Evolutionary conservation across 192 early-diverging fungal genomes (phyloP), one percentile per base, ranked within the genome.

Genomic region (Coemansia sp.): DNA sequence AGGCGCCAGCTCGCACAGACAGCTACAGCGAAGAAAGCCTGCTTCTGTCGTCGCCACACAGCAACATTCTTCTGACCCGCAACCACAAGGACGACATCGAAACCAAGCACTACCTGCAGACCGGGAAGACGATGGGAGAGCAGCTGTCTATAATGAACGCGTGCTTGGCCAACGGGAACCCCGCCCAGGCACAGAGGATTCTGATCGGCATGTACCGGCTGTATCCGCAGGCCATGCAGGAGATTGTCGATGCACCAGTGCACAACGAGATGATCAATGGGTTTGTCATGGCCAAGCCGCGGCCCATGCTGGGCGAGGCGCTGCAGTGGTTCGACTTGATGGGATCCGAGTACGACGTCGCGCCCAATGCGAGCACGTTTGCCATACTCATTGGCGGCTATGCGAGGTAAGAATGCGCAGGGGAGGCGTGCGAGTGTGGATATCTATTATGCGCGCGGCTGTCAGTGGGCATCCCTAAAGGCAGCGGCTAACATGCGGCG

Each of bases 221-320:
- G 45, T 81, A 85, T 48, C 72, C 82, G 3, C 69, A 72, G 20
- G 87, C 88, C 37, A 87, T 89, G 86, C 51, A 70, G 26, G 66
- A 84, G 21, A 60, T 80, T 10, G 80, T 78, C 4, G 84, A 89
- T 28, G 83, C 79, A 10, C 65, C 75, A 11, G 67, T 92, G 30
- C 79, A 91, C 58, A 96, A 96, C 59, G 80, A 85, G 26, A 87
- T 96, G 25, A 62, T 96, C n/a, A 80, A 84, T 36, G 84, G 81
- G 7, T 78, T 87, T 35, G 56, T 85, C 38, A 56, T 58, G n/a
- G 73, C 53, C 19, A 44, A 62, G 38, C 76, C 80, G 3, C 59
- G 44, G 10, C 79, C 85, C 18, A 41, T 72, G 23, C 76, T 75
- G 19, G 62, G 67, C 10, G 65, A 76, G 26, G 84, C 85, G 4